A percentile compares a stretch with the other conserved stretches of the same genome.
These are phyloP conservation scores for Guadua angustifolia DNA, from an alignment of 176 grass and related monocot species.

Conservation along the genomic window DNA sequence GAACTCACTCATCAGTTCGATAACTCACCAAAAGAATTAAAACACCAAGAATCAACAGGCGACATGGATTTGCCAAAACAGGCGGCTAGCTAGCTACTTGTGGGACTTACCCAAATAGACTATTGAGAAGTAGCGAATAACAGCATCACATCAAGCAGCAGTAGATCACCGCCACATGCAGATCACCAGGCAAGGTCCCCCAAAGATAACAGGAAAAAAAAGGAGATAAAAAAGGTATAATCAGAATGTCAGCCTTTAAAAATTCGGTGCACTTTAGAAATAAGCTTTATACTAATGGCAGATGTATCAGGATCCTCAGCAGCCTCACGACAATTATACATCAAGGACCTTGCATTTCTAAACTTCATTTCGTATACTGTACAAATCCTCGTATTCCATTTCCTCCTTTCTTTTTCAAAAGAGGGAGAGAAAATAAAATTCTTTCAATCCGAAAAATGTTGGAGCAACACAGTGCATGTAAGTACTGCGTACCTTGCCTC, in stretches of 20 bases:
- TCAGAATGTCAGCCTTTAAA: conserved; percentile 66
- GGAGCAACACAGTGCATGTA: not conserved
- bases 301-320: conserved; percentile 37
- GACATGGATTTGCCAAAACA: conserved; percentile 44
- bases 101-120: conserved; percentile 76
- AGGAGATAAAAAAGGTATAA: conserved; percentile 10
- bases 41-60: not conserved
- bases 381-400: conserved; percentile 32
- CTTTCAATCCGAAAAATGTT: not conserved
- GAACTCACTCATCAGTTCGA: not conserved
- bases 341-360: conserved; percentile 21
- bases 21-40: not conserved
- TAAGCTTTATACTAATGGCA: conserved; percentile 27
- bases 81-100: conserved; percentile 23
- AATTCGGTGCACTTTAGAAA: conserved; percentile 50
- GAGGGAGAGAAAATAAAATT: not conserved
- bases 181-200: conserved; percentile 49
- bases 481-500: conserved; percentile 64
- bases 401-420: not conserved
- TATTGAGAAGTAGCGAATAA: conserved; percentile 32
- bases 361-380: not conserved
- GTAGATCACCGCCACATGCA: conserved; percentile 58
- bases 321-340: not conserved
- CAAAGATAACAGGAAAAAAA: conserved; percentile 46
- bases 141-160: conserved; percentile 46